A percentile compares a stretch with the other conserved stretches of the same genome.
phyloP scores from a whole-genome alignment of 179 eudicot genomes.

The Silene vulgaris region DNA sequence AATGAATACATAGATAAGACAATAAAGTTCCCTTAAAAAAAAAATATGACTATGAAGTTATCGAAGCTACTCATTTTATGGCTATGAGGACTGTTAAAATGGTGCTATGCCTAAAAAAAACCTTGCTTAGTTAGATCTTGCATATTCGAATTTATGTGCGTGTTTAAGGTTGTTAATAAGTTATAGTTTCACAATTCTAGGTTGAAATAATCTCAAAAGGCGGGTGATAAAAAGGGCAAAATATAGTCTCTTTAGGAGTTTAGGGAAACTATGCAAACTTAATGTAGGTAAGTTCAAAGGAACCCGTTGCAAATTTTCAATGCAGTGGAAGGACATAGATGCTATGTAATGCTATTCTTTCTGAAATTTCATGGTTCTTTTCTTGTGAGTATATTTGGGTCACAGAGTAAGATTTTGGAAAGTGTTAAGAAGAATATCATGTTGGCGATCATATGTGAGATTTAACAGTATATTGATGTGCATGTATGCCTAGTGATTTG shows the following conservation, averaged over 20 bases:
- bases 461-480: background rate
- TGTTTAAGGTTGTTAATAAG: too few species aligned
- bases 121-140: background rate
- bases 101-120: background rate
- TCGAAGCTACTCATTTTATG: background rate
- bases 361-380: background rate
- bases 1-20: background rate
- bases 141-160: background rate
- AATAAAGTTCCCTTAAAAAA: background rate
- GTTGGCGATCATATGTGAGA: background rate
- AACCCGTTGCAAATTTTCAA: background rate
- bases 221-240: background rate
- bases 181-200: background rate
- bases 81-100: background rate
- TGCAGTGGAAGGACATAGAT: background rate
- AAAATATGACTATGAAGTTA: background rate
- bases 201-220: background rate
- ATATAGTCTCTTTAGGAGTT: background rate
- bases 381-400: background rate
- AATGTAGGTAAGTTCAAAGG: background rate
- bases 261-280: too few species aligned
- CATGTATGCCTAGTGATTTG: slow-evolving; percentile 6
- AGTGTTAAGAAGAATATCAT: background rate
- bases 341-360: background rate
- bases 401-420: background rate